These are phyloP conservation scores for Colletotrichum lindemuthianum DNA, from an alignment of 2,329 filamentous ascomycete genomes.

Conservation along the genomic window DNA sequence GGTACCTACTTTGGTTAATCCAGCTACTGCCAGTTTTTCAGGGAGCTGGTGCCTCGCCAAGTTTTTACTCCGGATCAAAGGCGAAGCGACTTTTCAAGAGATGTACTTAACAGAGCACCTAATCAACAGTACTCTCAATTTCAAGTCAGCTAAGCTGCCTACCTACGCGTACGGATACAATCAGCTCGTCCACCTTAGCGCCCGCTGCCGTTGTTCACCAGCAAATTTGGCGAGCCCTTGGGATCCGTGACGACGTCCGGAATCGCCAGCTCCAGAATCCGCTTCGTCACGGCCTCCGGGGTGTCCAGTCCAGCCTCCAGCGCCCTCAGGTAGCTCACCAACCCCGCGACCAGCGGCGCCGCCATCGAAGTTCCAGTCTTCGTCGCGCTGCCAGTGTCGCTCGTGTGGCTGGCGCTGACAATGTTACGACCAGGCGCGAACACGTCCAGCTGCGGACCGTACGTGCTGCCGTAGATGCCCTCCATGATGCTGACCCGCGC, in stretches of 20 bases:
- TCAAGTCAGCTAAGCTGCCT: no score
- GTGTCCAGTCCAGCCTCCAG: slow-evolving; percentile 48
- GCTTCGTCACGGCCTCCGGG: slow-evolving; percentile 53
- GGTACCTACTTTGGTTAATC: no score
- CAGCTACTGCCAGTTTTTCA: no score
- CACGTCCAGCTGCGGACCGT: slow-evolving; percentile 30
- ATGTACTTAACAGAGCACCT: no score
- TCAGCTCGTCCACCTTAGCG: background rate
- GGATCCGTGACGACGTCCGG: slow-evolving; percentile 49
- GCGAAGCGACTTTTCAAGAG: no score
- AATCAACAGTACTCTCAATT: no score
- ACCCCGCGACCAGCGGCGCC: slow-evolving; percentile 67
- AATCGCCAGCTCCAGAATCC: slow-evolving; percentile 53
- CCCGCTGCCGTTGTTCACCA: slow-evolving; percentile 57
- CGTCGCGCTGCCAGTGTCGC: slow-evolving; percentile 51
- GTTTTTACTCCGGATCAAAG: no score
- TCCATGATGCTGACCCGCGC: slow-evolving; percentile 51
- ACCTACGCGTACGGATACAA: no score
- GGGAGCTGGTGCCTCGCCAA: no score
- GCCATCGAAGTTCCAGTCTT: slow-evolving; percentile 72
- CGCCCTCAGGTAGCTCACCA: slow-evolving; percentile 61
- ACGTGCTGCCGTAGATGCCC: slow-evolving; percentile 55
- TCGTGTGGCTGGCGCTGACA: slow-evolving; percentile 56
- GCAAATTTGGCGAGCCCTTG: slow-evolving; percentile 52
- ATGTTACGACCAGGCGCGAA: slow-evolving; percentile 42